Conservation (phyloP, 768 basidiomycete genomes). For the Trametes cingulata region DNA sequence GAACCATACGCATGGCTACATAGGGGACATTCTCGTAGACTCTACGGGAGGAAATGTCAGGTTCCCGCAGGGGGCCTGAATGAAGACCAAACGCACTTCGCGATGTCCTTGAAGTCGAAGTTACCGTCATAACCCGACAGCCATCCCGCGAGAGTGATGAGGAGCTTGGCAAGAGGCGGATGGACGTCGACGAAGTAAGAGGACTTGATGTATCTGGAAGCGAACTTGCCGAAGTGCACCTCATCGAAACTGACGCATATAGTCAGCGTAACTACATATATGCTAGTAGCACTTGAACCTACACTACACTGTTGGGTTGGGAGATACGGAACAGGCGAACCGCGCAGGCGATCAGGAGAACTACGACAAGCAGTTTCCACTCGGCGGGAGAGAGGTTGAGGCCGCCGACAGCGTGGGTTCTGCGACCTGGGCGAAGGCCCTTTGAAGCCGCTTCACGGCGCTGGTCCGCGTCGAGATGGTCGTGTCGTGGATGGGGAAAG, state of each 20-base stretch:
- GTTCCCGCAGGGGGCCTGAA: background rate
- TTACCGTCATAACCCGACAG: conserved; percentile 86
- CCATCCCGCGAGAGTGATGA: conserved; percentile 90
- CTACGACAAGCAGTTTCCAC: conserved; percentile 67
- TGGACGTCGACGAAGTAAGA: conserved; percentile 95
- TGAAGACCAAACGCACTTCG: conserved; percentile 62
- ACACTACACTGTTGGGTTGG: conserved; percentile 92
- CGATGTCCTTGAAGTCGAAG: conserved; percentile 98
- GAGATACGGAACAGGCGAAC: conserved; percentile 88
- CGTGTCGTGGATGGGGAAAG: conserved; percentile 66
- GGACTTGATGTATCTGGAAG: conserved; percentile 89
- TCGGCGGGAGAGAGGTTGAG: conserved; percentile 69
- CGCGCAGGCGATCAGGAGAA: conserved; percentile 69
- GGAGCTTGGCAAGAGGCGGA: conserved; percentile 92
- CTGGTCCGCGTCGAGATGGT: conserved; percentile 74
- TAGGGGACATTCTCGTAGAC: conserved; percentile 88
- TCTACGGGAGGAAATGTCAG: conserved; percentile 42
- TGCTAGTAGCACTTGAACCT: conserved; percentile 35
- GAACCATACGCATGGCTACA: conserved; percentile 96
- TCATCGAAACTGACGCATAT: conserved; percentile 79
- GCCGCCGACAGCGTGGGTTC: conserved; percentile 52
- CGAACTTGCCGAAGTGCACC: conserved; percentile 98
- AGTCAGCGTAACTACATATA: conserved; percentile 1
- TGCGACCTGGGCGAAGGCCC: conserved; percentile 55
- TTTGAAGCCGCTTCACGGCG: conserved; percentile 69